A percentile compares a stretch with the other conserved stretches of the same genome.
phyloP scores from a whole-genome alignment of 1,139 yeast genomes.

The Pichia sp. region DNA sequence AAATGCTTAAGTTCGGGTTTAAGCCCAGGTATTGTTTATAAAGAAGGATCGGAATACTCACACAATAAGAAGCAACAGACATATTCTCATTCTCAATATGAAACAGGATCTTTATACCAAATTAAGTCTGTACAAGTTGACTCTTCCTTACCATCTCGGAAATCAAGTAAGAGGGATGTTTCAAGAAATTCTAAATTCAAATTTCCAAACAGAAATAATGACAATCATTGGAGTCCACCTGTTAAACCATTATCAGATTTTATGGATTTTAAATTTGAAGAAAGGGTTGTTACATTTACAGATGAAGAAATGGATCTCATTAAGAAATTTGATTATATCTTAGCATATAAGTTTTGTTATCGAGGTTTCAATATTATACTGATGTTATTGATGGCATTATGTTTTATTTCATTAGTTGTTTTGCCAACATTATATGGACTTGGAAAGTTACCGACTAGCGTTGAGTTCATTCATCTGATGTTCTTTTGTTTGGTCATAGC shows the following conservation, averaged over 20 bases:
- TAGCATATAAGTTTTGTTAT: constrained; percentile 6
- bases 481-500: constrained; percentile 11
- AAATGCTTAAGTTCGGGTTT: constrained; percentile 4
- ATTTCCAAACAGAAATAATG: constrained; percentile 6
- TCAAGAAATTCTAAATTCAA: not conserved
- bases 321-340: constrained; percentile 5
- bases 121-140: not conserved
- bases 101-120: no score
- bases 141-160: not conserved
- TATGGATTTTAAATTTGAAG: constrained; percentile 3
- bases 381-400: not conserved
- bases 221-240: constrained; percentile 3
- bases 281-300: not conserved
- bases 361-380: constrained; percentile 6
- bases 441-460: constrained; percentile 1
- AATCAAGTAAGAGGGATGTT: constrained; percentile 1
- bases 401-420: not conserved
- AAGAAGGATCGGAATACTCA: no score
- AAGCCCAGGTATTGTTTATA: constrained; percentile 1
- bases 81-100: no score
- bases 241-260: constrained; percentile 10
- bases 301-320: constrained; percentile 6
- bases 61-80: no score
- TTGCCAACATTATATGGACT: not conserved
- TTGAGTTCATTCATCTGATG: constrained; percentile 15